phyloP scores from a whole-genome alignment of 73 alveolate genomes.

The Blepharisma japonicum region DNA sequence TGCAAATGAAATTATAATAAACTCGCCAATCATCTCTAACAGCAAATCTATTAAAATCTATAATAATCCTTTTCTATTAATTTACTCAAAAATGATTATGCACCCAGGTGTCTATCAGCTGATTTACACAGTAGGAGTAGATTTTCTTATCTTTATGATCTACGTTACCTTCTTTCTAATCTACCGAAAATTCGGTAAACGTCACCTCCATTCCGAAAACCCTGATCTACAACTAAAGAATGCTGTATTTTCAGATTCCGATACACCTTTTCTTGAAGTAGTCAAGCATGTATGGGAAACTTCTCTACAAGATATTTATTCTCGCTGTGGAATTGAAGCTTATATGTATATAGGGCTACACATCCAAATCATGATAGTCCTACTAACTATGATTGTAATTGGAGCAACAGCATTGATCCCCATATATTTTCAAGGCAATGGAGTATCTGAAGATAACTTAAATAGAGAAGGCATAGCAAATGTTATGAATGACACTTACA shows the following conservation, averaged over 20 bases:
- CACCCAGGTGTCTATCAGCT: too few relatives aligned
- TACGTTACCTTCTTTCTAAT: not conserved
- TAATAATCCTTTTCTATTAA: too few relatives aligned
- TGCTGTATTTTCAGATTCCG: constrained; percentile 24
- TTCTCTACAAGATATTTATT: not conserved
- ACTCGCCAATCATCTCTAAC: too few relatives aligned
- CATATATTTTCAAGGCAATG: not conserved
- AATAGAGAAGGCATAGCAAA: constrained; percentile 4
- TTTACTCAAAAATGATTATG: too few relatives aligned
- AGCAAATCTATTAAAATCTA: too few relatives aligned
- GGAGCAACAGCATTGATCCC: not conserved
- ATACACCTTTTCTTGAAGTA: not conserved
- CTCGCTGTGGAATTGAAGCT: constrained; percentile 10
- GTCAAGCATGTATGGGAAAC: not conserved
- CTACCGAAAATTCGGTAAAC: not conserved
- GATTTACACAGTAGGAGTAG: not conserved
- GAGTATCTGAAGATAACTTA: not conserved
- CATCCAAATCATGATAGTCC: not conserved
- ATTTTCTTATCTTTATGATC: not conserved
- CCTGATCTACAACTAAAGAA: not conserved
- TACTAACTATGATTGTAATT: not conserved
- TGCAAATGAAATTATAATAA: too few relatives aligned
- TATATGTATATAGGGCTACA: constrained; percentile 2
- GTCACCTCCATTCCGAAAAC: not conserved
- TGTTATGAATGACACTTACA: not conserved